Base-by-base conservation (phyloP, 352 stramenopile genomes). In the Globisporangium splendens region DNA sequence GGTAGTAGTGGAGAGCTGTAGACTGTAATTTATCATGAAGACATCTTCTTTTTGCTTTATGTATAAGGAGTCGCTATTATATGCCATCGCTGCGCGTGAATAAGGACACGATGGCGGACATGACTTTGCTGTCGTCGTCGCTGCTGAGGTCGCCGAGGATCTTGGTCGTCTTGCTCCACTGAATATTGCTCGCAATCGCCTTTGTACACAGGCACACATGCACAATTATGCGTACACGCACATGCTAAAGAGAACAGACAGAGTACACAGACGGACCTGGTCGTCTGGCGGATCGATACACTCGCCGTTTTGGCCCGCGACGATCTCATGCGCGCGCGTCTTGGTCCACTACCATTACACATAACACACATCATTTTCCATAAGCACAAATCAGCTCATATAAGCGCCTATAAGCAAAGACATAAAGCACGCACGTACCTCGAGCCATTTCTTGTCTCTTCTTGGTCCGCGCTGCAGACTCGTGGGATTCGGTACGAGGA, bases 101-200 rank as follows among this genome's bases (percentile, higher is more conserved):
- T 7, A 89, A 61, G 41, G 78, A 72, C 7, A 85, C 77, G 46
- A 88, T 79, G 11, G 65, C 79, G 7, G 71, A 76, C 7, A 75
- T 81, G 41, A 89, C 77, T 63, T 85, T 83, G 50, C 77, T 65
- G 24, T 71, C 65, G 28, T 81, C 64, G 49, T 72, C 66, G 49
- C 68, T 58, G 49, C 68, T 58, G 7, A 89, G 48, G 2, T 69
- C 69, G 42, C 77, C 79, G 67, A 89, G 81, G 64, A 89, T 83
- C 57, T 78, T 77, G 21, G 77, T 69, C 15, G 73, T 64, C 43
- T 71, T 73, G 10, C 79, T 64, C 79, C 79, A 89, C 33, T 83
- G 70, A 46, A 88, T 79, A 50, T 77, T 86, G 71, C 73, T 85
- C 58, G 58, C 54, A 12, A 48, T 42, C 51, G 46, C 31, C 33